Conservation (phyloP, 495 filamentous ascomycete genomes). For the Podospora pseudopauciseta region DNA sequence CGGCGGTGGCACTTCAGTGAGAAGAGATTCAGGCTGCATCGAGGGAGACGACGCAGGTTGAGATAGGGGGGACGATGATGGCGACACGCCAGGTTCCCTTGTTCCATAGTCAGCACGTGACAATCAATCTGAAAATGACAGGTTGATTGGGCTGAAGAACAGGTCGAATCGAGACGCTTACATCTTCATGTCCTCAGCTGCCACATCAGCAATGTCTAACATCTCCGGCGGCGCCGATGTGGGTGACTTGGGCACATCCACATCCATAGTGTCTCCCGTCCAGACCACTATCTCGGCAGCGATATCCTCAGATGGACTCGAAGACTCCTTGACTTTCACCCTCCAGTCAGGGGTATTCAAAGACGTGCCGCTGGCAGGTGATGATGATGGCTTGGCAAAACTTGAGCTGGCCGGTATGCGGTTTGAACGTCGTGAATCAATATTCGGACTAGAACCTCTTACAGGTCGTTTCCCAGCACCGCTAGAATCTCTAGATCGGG, state of each 20-base stretch:
- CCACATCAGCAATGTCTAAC: neutral
- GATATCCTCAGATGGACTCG: conserved; percentile 26
- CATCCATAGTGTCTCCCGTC: conserved; percentile 33
- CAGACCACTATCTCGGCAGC: conserved; percentile 39
- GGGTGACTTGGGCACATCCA: conserved; percentile 18
- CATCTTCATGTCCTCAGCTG: neutral
- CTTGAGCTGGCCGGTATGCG: conserved; percentile 17
- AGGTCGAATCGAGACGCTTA: neutral
- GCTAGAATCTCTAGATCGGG: conserved; percentile 16
- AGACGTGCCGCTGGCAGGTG: conserved; percentile 13
- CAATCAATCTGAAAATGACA: neutral
- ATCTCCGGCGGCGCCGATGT: neutral
- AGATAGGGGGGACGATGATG: neutral
- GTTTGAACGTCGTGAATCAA: conserved; percentile 22
- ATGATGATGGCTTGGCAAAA: conserved; percentile 20
- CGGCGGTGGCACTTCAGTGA: neutral
- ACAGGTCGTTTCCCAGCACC: conserved; percentile 24
- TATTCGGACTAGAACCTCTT: conserved; percentile 20
- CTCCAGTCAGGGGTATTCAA: conserved; percentile 1
- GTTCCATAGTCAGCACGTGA: neutral
- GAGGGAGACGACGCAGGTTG: neutral
- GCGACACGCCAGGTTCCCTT: neutral
- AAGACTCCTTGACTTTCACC: conserved; percentile 6
- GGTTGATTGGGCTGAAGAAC: neutral
- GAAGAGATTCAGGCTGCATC: neutral